These are phyloP conservation scores for Dryadomyces quercivorus DNA, from an alignment of 2,329 filamentous ascomycete genomes.

Conservation along the genomic window DNA sequence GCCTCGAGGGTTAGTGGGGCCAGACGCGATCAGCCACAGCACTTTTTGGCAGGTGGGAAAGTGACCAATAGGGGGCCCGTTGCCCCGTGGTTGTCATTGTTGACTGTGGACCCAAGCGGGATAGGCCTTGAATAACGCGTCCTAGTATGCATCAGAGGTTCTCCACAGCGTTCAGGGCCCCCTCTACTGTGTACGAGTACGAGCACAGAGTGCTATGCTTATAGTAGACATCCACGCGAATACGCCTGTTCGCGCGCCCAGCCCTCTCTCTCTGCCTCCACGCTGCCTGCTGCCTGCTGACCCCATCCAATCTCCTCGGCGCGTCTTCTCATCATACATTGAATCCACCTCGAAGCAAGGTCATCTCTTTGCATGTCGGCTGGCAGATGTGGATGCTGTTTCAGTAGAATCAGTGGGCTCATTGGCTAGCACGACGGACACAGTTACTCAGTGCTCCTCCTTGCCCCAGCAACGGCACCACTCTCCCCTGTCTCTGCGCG, in stretches of 20 bases:
- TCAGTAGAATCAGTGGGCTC: background rate
- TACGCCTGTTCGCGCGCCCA: no score
- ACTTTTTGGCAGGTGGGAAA: slow-evolving; percentile 4
- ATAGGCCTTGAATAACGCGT: slow-evolving; percentile 4
- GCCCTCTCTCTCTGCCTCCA: no score
- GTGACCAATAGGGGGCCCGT: slow-evolving; percentile 35
- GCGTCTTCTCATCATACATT: background rate
- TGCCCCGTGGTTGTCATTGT: slow-evolving; percentile 45
- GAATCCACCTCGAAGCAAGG: background rate
- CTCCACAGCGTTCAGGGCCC: background rate
- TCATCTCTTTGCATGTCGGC: background rate
- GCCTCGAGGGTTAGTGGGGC: background rate
- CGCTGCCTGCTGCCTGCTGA: no score
- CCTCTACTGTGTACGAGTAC: background rate
- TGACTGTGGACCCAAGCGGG: slow-evolving; percentile 23
- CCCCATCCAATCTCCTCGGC: background rate
- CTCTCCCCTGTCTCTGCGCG: slow-evolving; percentile 1
- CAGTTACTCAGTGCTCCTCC: background rate
- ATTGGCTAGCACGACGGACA: background rate
- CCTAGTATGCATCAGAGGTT: background rate
- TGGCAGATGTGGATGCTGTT: background rate
- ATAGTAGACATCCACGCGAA: background rate
- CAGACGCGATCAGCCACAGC: slow-evolving; percentile 15
- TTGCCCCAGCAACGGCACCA: slow-evolving; percentile 3
- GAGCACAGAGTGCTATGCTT: background rate